phyloP scores from a whole-genome alignment of 139 green algal genomes.

The Chlorella sorokiniana region DNA sequence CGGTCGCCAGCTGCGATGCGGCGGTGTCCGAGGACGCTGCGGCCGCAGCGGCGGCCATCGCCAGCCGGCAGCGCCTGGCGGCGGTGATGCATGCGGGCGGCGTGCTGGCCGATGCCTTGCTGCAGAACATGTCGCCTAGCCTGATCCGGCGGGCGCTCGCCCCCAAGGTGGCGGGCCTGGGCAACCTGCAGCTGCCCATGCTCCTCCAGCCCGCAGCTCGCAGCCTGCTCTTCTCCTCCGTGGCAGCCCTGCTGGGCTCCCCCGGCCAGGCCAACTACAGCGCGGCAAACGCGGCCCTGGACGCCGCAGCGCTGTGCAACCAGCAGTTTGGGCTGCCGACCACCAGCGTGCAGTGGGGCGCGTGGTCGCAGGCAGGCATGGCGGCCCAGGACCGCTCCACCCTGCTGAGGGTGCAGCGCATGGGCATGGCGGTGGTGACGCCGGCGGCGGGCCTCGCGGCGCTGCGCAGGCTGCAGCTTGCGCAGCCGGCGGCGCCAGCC shows the following conservation, averaged over 20 bases:
- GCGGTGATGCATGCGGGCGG: slow-evolving; percentile 71
- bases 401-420: slow-evolving; percentile 61
- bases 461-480: background rate
- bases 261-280: slow-evolving; percentile 82
- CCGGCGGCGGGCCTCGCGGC: slow-evolving; percentile 38
- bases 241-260: slow-evolving; percentile 71
- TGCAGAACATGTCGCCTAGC: slow-evolving; percentile 52
- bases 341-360: slow-evolving; percentile 58
- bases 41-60: background rate
- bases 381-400: slow-evolving; percentile 56
- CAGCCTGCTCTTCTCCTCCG: slow-evolving; percentile 49
- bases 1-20: background rate
- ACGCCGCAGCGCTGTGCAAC: slow-evolving; percentile 20
- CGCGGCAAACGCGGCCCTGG: slow-evolving; percentile 75
- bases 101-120: slow-evolving; percentile 68
- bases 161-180: slow-evolving; percentile 25
- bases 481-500: background rate
- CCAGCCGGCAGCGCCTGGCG: background rate
- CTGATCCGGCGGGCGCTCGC: slow-evolving; percentile 46
- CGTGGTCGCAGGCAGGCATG: slow-evolving; percentile 50
- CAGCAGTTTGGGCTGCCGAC: background rate
- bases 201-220: slow-evolving; percentile 2
- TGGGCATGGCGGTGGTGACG: slow-evolving; percentile 65
- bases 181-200: background rate
- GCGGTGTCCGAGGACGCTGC: background rate